phyloP scores from a whole-genome alignment of 495 filamentous ascomycete species.

The Jackrogersella multiformis region DNA sequence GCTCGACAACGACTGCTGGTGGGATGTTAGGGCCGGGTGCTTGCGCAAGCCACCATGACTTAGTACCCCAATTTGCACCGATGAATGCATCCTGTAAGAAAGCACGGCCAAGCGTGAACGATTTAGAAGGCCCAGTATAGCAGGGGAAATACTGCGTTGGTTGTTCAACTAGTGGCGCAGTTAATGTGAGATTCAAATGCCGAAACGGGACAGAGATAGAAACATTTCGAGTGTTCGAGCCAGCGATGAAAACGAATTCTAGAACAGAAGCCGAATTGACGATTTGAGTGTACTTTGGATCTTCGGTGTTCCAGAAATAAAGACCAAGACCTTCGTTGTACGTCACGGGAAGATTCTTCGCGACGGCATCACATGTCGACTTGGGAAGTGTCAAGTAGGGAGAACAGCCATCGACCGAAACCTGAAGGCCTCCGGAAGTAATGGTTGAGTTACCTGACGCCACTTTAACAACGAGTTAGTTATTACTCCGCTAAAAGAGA shows the following conservation, averaged over 20 bases:
- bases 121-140: conserved; percentile 40
- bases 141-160: conserved; percentile 64
- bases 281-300: conserved; percentile 53
- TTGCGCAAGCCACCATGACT: conserved; percentile 60
- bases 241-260: conserved; percentile 57
- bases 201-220: conserved; percentile 64
- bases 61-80: conserved; percentile 59
- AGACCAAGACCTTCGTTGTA: conserved; percentile 53
- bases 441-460: conserved; percentile 47
- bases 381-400: conserved; percentile 63
- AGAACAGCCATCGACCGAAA: conserved; percentile 50
- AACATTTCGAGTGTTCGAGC: conserved; percentile 46
- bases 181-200: conserved; percentile 62
- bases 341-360: conserved; percentile 56
- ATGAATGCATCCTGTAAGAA: conserved; percentile 68
- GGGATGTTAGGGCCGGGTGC: conserved; percentile 58
- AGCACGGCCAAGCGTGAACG: conserved; percentile 59
- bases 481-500: background rate
- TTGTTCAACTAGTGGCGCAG: conserved; percentile 54
- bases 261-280: conserved; percentile 59
- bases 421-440: conserved; percentile 31
- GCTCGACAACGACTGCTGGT: conserved; percentile 26
- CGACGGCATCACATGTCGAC: conserved; percentile 60
- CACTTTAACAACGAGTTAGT: conserved; percentile 20
- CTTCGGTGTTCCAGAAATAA: conserved; percentile 61